Base-by-base conservation (phyloP, 192 early-diverging fungal species). In the Entophlyctis luteolus region DNA sequence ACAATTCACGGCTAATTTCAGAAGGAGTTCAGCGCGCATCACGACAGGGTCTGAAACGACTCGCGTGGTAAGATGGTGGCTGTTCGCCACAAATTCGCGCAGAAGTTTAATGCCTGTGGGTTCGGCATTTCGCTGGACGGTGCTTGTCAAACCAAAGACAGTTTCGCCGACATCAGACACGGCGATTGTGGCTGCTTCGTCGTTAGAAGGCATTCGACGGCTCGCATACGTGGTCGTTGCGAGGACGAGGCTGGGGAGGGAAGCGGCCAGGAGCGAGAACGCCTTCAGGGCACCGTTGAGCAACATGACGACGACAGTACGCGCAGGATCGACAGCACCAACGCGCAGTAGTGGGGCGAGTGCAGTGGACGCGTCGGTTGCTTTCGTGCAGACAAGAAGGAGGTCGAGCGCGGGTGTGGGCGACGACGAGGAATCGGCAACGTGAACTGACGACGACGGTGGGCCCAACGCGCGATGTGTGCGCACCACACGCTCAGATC, bases 1-100 rank as follows among this genome's bases (percentile, higher is more conserved):
- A 3, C 34, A 52, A 53, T 72, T 72, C 28, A 72, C 31, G 27
- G 54, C 71, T 34, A 72, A 53, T 48, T 72, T 70, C 22, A 62
- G 8, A n/a, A 60, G 22, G 1, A 70, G 52, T 18, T 47, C 52
- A 10, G 18, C 5, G 35, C 37, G 29, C 27, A 70, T 48, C 25
- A 49, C 48, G 47, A 50, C 33, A 54, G 42, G 20, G 36, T 45
- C 67, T 25, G 27, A n/a, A 6, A 27, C 25, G 1, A 4, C 16
- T 4, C 12, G 3, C 6, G 59, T 31, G 39, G 22, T 32, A 12
- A 23, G n/a, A 22, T 39, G 27, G 8, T 42, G 22, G 46, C n/a
- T 12, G 29, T 33, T 18, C 10, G 20, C 23, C 10, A 12, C 42
- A 48, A 45, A 10, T n/a, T 62, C n/a, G n/a, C n/a, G n/a, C n/a